These are phyloP conservation scores for Phytomonas francai DNA, from an alignment of 208 protist species.

Conservation along the genomic window DNA sequence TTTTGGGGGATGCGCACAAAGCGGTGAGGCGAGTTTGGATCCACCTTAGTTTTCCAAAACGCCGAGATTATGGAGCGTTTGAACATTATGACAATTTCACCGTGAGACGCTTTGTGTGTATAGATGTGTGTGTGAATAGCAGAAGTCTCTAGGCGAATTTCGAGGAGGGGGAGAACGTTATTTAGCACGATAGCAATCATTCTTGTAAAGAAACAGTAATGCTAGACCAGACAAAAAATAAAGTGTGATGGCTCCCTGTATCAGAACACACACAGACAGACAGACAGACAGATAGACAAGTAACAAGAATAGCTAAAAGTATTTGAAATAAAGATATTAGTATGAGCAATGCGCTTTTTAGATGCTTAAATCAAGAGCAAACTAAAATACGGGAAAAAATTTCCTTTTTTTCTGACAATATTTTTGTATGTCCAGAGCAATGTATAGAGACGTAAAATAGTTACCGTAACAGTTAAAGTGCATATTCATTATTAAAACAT, in stretches of 20 bases:
- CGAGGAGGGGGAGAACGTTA: conserved; percentile 11
- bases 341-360: background rate
- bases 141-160: conserved; percentile 9
- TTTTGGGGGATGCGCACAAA: conserved; percentile 43
- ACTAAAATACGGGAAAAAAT: background rate
- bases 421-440: background rate
- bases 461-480: background rate
- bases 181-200: conserved; percentile 14
- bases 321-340: background rate
- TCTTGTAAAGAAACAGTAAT: background rate
- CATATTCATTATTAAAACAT: background rate
- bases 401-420: too few species aligned
- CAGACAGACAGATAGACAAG: background rate
- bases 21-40: conserved; percentile 41
- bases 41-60: conserved; percentile 73
- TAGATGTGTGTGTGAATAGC: background rate
- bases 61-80: conserved; percentile 22
- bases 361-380: conserved; percentile 4
- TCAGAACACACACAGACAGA: background rate
- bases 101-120: conserved; percentile 5
- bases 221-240: background rate
- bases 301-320: conserved; percentile 1
- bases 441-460: conserved; percentile 1
- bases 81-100: conserved; percentile 18
- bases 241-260: background rate